These are phyloP conservation scores for Gonapodya sp. DNA, from an alignment of 192 early-diverging fungal species.

Conservation along the genomic window DNA sequence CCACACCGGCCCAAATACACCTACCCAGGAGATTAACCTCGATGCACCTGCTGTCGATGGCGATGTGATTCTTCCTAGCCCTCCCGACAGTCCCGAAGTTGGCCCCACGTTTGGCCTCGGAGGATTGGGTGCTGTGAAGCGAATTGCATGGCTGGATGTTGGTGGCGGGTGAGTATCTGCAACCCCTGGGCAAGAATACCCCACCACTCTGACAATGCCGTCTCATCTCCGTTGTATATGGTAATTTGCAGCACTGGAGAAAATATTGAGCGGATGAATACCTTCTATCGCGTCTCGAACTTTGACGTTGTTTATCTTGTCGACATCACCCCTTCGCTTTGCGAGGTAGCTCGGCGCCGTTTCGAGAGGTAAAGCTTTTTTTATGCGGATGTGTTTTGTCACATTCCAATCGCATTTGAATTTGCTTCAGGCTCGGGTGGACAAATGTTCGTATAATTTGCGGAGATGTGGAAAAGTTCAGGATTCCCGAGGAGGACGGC, in stretches of 20 bases:
- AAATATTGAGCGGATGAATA: constrained; percentile 72
- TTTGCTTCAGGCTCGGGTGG: constrained; percentile 50
- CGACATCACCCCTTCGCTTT: constrained; percentile 72
- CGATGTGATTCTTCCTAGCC: background rate
- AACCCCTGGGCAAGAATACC: constrained; percentile 37
- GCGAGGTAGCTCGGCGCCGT: constrained; percentile 63
- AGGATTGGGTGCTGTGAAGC: constrained; percentile 5
- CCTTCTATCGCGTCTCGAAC: constrained; percentile 56
- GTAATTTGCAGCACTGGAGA: constrained; percentile 22
- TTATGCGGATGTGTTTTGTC: too few relatives aligned
- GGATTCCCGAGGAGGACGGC: constrained; percentile 45
- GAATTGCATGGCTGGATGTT: constrained; percentile 40
- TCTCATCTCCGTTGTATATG: background rate
- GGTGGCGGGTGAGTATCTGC: constrained; percentile 29
- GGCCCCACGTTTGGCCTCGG: background rate
- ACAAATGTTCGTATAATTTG: constrained; percentile 69
- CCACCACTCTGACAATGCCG: background rate
- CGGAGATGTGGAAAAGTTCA: constrained; percentile 64
- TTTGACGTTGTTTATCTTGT: constrained; percentile 72
- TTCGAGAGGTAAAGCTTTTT: constrained; percentile 52
- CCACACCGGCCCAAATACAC: too few relatives aligned
- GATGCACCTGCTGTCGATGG: background rate
- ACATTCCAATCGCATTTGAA: background rate
- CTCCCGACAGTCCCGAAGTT: background rate
- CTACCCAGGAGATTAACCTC: background rate